Percentiles rank a stretch among this genome's conserved stretches.
These are phyloP conservation scores for Russula ochroleuca DNA, from an alignment of 768 basidiomycete genomes.

Conservation along the genomic window DNA sequence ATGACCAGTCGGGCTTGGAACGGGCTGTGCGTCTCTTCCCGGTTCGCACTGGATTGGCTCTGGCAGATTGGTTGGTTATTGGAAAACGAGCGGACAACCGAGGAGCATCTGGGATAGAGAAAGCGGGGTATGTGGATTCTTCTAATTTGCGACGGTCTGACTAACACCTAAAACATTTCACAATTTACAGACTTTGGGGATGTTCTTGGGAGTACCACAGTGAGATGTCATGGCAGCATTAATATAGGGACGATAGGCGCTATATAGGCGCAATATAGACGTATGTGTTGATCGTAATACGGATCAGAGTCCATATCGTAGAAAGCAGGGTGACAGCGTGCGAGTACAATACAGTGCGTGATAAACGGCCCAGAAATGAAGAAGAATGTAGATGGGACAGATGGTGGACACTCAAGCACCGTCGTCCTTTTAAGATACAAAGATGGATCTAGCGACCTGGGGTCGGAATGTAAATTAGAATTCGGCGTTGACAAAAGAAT, in stretches of 20 bases:
- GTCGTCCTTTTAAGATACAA: constrained; percentile 50
- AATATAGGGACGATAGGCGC: constrained; percentile 36
- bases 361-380: constrained; percentile 44
- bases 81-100: constrained; percentile 47
- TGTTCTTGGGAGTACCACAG: constrained; percentile 37
- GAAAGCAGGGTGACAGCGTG: constrained; percentile 46
- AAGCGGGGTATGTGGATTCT: constrained; percentile 62
- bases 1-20: constrained; percentile 58
- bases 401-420: constrained; percentile 49
- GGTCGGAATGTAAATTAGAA: constrained; percentile 18
- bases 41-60: constrained; percentile 70
- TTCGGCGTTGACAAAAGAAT: constrained; percentile 17
- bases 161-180: constrained; percentile 20
- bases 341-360: constrained; percentile 87
- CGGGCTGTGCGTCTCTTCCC: constrained; percentile 71
- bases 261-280: constrained; percentile 34
- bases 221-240: constrained; percentile 34
- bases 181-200: constrained; percentile 34
- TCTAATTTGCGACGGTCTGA: constrained; percentile 11
- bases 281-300: constrained; percentile 38
- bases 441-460: constrained; percentile 75
- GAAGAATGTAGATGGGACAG: constrained; percentile 59
- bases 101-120: constrained; percentile 70
- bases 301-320: constrained; percentile 45
- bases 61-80: constrained; percentile 75